These are phyloP conservation scores for Anastatica hierochuntica DNA, from an alignment of 345 rosid genomes.

Conservation along the genomic window DNA sequence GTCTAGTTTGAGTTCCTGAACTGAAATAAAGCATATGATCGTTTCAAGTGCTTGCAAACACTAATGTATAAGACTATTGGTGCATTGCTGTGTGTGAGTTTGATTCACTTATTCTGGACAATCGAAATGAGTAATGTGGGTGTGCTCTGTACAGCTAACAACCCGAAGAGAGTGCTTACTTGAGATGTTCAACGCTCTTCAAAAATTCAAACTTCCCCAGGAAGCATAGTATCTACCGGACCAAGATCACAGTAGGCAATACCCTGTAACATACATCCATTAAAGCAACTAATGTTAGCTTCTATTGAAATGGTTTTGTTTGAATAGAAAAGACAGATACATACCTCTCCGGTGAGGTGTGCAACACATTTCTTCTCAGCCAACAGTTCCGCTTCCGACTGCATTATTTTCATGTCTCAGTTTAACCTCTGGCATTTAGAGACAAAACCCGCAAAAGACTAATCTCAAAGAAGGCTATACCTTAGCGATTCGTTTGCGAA, in stretches of 20 bases:
- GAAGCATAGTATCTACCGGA: constrained; percentile 98
- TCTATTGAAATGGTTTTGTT: background rate
- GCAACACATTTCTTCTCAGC: constrained; percentile 97
- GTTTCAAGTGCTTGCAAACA: constrained; percentile 17
- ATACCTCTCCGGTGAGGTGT: constrained; percentile 92
- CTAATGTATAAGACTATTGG: constrained; percentile 16
- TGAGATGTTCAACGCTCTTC: constrained; percentile 11
- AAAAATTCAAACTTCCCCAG: constrained; percentile 80
- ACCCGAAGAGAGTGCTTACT: constrained; percentile 19
- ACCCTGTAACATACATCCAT: constrained; percentile 50
- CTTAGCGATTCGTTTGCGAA: constrained; percentile 67
- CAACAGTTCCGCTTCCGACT: constrained; percentile 83
- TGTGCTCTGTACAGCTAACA: constrained; percentile 24
- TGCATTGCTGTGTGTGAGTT: constrained; percentile 7
- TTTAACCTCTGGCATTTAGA: background rate
- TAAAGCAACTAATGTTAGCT: constrained; percentile 1
- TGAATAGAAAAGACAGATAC: background rate
- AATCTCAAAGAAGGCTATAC: constrained; percentile 28
- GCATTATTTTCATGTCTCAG: constrained; percentile 12
- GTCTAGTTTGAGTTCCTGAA: constrained; percentile 1
- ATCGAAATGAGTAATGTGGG: constrained; percentile 16
- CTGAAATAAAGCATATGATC: constrained; percentile 1
- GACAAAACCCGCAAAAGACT: background rate
- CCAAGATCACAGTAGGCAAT: constrained; percentile 75
- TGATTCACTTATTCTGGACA: constrained; percentile 15